Percentiles rank a stretch among this genome's conserved stretches.
phyloP scores from a whole-genome alignment of 2,329 filamentous ascomycete genomes.

The Mycogone perniciosa region DNA sequence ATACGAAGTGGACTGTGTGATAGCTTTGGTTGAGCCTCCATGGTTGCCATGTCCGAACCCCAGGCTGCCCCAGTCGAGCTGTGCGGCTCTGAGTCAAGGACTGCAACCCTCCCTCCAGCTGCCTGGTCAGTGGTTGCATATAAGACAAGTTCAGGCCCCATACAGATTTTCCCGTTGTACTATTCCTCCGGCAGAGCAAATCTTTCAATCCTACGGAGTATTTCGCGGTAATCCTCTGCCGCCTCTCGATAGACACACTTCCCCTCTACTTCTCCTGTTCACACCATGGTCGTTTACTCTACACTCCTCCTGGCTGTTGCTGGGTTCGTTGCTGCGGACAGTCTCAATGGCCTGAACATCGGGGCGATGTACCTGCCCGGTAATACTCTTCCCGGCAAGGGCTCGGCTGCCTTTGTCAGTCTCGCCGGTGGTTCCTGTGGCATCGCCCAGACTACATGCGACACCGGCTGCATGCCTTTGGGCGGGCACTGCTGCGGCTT shows the following conservation, averaged over 20 bases:
- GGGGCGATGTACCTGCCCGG: constrained; percentile 9
- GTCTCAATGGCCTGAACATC: constrained; percentile 3
- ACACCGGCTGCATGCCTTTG: constrained; percentile 26
- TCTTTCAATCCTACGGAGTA: background rate
- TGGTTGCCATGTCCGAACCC: background rate
- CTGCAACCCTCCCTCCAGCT: too few relatives aligned
- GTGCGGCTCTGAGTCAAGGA: background rate
- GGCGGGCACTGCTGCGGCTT: constrained; percentile 23
- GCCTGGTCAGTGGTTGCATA: background rate
- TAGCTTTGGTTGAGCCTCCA: constrained; percentile 1
- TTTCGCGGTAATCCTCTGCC: background rate
- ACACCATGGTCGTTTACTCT: constrained; percentile 20
- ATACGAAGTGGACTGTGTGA: background rate
- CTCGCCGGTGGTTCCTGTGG: constrained; percentile 18
- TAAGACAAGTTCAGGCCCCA: background rate
- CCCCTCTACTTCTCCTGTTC: constrained; percentile 12
- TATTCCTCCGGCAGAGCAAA: background rate
- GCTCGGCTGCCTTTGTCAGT: constrained; percentile 14
- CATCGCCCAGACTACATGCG: constrained; percentile 21
- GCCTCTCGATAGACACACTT: background rate
- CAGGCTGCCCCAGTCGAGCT: background rate
- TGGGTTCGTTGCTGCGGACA: constrained; percentile 19
- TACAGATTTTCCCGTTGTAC: background rate
- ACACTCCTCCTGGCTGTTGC: constrained; percentile 21
- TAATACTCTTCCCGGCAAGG: constrained; percentile 4